Conservation (phyloP, 352 stramenopile species). For the Aphanomyces astaci region DNA sequence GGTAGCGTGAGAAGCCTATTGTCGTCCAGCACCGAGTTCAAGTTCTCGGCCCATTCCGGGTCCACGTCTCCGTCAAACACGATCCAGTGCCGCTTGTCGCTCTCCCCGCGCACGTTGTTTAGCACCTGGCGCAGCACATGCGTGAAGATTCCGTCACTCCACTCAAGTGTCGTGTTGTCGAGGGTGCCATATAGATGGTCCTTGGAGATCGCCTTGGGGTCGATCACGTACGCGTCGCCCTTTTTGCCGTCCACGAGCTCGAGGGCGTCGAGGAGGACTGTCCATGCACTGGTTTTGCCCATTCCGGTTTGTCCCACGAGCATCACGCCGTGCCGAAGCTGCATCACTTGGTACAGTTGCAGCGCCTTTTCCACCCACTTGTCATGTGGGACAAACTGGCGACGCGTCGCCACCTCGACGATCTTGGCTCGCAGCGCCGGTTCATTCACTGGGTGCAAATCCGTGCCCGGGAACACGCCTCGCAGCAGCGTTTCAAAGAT, state of each 20-base stretch:
- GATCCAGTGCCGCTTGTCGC: slow-evolving; percentile 96
- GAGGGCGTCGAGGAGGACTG: slow-evolving; percentile 89
- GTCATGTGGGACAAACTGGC: slow-evolving; percentile 82
- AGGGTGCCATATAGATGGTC: slow-evolving; percentile 98
- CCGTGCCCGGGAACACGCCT: slow-evolving; percentile 94
- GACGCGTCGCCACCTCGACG: slow-evolving; percentile 85
- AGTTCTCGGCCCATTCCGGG: slow-evolving; percentile 99
- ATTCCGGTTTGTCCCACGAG: slow-evolving; percentile 95
- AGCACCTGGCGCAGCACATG: slow-evolving; percentile 93
- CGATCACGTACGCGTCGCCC: slow-evolving; percentile 96
- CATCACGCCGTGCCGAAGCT: slow-evolving; percentile 98
- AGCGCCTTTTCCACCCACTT: slow-evolving; percentile 98
- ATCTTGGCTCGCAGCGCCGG: slow-evolving; percentile 83
- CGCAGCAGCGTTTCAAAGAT: slow-evolving; percentile 96
- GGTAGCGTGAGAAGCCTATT: slow-evolving; percentile 99
- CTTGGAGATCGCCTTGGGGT: slow-evolving; percentile 98
- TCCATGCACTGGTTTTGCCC: slow-evolving; percentile 95
- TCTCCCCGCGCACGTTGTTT: slow-evolving; percentile 97
- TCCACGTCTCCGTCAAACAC: slow-evolving; percentile 99
- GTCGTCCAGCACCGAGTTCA: slow-evolving; percentile 99
- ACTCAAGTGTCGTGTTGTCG: slow-evolving; percentile 99
- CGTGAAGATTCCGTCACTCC: slow-evolving; percentile 99
- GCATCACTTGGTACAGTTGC: slow-evolving; percentile 97
- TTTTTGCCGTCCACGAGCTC: slow-evolving; percentile 94
- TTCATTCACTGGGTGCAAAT: slow-evolving; percentile 81